Conservation (phyloP, 2,329 filamentous ascomycete species). For the Graphilbum ipis-grandicollis region DNA sequence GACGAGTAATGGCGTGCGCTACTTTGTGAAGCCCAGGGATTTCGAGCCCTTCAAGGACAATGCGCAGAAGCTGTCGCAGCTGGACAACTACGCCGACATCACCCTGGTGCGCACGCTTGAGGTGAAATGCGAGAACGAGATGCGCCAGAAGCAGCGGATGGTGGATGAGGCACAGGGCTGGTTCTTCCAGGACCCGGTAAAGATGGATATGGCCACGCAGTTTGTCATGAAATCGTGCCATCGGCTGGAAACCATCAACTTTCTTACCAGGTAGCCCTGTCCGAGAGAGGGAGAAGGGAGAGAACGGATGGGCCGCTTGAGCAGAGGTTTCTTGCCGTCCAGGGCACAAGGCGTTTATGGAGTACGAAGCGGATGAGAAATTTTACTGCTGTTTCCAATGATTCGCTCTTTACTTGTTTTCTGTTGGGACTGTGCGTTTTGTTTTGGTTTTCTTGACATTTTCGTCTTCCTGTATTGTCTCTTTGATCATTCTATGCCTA, state of each 20-base stretch:
- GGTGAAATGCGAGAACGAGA: constrained; percentile 59
- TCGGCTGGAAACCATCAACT: constrained; percentile 27
- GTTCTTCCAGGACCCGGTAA: constrained; percentile 67
- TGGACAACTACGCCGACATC: constrained; percentile 65
- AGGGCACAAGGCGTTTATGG: background rate
- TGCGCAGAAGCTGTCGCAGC: constrained; percentile 47
- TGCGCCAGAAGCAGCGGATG: constrained; percentile 44
- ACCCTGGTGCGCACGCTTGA: constrained; percentile 52
- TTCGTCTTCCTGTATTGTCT: too few species aligned
- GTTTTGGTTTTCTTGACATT: too few species aligned
- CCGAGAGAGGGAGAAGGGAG: too few species aligned
- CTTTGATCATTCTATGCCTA: too few species aligned
- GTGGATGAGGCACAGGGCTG: constrained; percentile 70
- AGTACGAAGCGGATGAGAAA: background rate
- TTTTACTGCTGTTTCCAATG: background rate
- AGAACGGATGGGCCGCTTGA: background rate
- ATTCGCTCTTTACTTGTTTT: too few species aligned
- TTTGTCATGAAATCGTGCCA: constrained; percentile 35
- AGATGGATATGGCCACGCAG: constrained; percentile 51
- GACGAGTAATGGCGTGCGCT: constrained; percentile 57
- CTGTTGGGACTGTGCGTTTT: too few species aligned
- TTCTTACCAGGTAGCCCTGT: constrained; percentile 4
- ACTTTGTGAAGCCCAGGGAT: constrained; percentile 70
- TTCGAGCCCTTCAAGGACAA: constrained; percentile 33
- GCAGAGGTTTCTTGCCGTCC: background rate